phyloP scores from a whole-genome alignment of 208 protist species.

The Trypanosoma avium region DNA sequence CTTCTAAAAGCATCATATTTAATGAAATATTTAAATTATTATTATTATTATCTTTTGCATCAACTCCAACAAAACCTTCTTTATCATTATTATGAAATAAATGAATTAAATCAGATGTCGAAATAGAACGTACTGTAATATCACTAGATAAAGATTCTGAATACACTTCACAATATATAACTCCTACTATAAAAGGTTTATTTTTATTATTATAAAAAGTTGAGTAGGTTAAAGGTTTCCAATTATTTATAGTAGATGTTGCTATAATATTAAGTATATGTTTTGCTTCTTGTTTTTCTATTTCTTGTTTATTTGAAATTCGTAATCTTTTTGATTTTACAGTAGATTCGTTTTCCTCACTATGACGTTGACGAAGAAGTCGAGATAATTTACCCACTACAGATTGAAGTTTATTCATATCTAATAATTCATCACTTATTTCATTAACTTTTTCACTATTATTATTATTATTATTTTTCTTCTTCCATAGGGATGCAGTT shows the following conservation, averaged over 20 bases:
- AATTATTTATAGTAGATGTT: neutral
- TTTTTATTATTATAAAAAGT: neutral
- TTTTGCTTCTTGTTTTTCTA: neutral
- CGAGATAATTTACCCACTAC: conserved; percentile 3
- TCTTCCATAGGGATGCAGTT: conserved; percentile 13
- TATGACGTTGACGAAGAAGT: conserved; percentile 10
- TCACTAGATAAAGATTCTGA: neutral
- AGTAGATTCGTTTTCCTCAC: neutral
- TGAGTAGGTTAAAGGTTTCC: no score
- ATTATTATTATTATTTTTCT: neutral
- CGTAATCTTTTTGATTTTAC: neutral
- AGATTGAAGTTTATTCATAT: neutral
- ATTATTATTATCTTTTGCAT: neutral
- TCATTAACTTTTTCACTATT: neutral
- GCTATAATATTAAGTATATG: neutral
- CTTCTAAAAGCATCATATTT: conserved; percentile 17
- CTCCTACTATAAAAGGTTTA: conserved; percentile 14
- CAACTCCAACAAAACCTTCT: neutral
- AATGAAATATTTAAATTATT: neutral
- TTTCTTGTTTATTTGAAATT: neutral
- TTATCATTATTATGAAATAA: neutral
- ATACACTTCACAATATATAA: conserved; percentile 10
- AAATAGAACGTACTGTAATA: neutral
- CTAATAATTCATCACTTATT: neutral
- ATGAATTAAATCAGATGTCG: neutral